These are phyloP conservation scores for Parasarocladium wereldwijsianum DNA, from an alignment of 2,329 filamentous ascomycete genomes.

Conservation along the genomic window DNA sequence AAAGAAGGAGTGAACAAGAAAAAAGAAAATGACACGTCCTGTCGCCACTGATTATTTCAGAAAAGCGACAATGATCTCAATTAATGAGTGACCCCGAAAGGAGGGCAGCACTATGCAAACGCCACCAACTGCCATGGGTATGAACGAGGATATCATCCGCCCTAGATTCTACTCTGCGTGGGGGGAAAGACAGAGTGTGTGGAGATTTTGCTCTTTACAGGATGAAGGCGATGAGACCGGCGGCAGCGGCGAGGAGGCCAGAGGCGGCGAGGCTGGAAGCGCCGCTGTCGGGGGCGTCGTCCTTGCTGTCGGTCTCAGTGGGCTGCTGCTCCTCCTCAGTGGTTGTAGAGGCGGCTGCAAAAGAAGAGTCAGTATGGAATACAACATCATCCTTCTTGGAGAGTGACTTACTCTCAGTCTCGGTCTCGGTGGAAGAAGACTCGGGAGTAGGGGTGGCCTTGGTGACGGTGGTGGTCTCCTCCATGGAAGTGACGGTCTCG, in stretches of 20 bases:
- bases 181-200: too few species aligned
- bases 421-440: conserved; percentile 4
- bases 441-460: conserved; percentile 5
- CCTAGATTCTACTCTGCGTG: too few species aligned
- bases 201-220: too few species aligned
- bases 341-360: conserved; percentile 4
- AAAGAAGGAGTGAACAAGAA: too few species aligned
- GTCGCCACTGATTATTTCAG: too few species aligned
- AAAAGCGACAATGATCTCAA: too few species aligned
- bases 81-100: too few species aligned
- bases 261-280: background rate
- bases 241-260: conserved; percentile 15
- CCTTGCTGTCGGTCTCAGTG: conserved; percentile 2
- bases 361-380: conserved; percentile 2
- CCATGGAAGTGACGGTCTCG: conserved; percentile 6
- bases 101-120: too few species aligned
- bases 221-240: conserved; percentile 15
- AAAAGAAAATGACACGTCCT: too few species aligned
- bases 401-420: conserved; percentile 1
- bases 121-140: too few species aligned
- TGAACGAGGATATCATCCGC: too few species aligned
- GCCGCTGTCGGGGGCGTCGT: background rate
- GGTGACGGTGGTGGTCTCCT: conserved; percentile 4
- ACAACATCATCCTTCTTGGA: background rate
- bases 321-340: conserved; percentile 1